Base-by-base conservation (phyloP, 148 eudicot species). In the Cornus florida region DNA sequence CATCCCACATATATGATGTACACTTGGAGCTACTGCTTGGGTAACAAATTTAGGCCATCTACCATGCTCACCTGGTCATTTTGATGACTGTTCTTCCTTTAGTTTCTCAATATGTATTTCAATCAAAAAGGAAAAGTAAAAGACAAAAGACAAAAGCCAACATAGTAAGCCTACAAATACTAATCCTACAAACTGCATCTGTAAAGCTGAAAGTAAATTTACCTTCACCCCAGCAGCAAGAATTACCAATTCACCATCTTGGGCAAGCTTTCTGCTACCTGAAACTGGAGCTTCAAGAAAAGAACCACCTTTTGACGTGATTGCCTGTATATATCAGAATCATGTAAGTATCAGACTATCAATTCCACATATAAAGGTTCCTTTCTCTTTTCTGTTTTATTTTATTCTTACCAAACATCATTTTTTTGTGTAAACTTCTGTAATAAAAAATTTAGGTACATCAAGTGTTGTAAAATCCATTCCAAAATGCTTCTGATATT, bases 231-330 rank as follows among this genome's bases (percentile, higher is more conserved):
- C 99, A 67, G 95, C 99, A 82, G 99, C 97, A 77, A 96, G 95
- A 75, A 96, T 96, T 19, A 96, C 90, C 67, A 96, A 75, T 84
- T 96, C 98, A 82, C 99, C 99, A 84, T 94, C 98, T 84, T 96
- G 98, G 77, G 99, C 99, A 57, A 97, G 99, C 86, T 96, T 94
- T 87, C 94, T 96, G 90, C 99, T 96, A 66, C 98, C 99, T 22
- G 99, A 96, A 80, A 96, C 99, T 73, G 99, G 99, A 84, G 88
- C 98, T 89, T 96, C 99, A 66, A 96, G 87, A 77, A 96, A 96
- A 73, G 31, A 67, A 77, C 99, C 99, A 60, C 99, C 95, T 81
- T 94, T 96, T 65, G 92, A 86, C 79, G 82, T 85, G 67, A 96
- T 82, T 77, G 94, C 99, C 99, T 96, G 85, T 75, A 83, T 56